Evolutionary conservation across 768 basidiomycete species (phyloP), one percentile per base, ranked within the genome.

Genomic region (Trametes meyenii): DNA sequence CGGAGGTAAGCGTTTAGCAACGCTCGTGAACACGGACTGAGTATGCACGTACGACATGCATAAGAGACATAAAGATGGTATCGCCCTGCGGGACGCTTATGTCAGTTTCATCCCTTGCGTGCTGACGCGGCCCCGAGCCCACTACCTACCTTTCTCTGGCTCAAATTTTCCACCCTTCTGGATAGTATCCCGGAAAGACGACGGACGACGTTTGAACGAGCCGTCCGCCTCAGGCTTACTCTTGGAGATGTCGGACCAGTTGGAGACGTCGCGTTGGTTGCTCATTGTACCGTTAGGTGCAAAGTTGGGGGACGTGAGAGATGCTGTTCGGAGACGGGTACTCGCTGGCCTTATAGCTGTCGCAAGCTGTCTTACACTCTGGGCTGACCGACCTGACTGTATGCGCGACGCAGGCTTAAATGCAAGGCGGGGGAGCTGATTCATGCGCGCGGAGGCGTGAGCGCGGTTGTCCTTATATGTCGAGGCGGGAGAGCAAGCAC

Each of bases 51-150:
- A 92, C 90, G 94, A 69, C 94, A 98, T 1, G 89, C 85, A 64
- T 87, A 85, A 5, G 90, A 90, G 60, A 97, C 91, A 68, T 92
- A 96, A 66, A 96, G 90, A 67, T 92, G 91, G 72, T 98, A 98
- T 45, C 96, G 88, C 61, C 86, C 94, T 94, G 29, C 5, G 46
- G 4, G 1, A 3, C 39, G 23, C 26, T 1, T 54, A 33, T 3
- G 3, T 33, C 3, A 33, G 2, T 16, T 17, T 26, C 49, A 14
- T 13, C 13, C 16, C 10, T 29, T 3, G 19, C n/a, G 7, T 2
- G n/a, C 7, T 1, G 36, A n/a, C 8, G n/a, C 2, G 17, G 5
- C 3, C 24, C 21, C 29, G 14, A 39, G 3, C 29, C 8, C 8
- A 33, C 33, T 16, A 35, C 19, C 17, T 38, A 89, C 93, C 91